A percentile compares a stretch with the other conserved stretches of the same genome.
phyloP scores from a whole-genome alignment of 306 rosid genomes.

The Coriaria nepalensis region DNA sequence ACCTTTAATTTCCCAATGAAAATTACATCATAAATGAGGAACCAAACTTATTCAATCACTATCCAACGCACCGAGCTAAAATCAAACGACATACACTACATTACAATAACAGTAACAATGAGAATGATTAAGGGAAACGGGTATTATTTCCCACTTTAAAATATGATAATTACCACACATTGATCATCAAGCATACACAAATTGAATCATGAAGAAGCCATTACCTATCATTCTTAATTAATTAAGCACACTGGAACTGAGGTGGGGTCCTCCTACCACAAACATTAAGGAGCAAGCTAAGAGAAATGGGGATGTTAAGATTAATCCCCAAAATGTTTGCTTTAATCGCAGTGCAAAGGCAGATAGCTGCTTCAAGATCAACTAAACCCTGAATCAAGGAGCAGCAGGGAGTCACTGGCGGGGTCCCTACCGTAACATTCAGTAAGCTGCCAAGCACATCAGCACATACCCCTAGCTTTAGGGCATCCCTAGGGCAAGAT shows the following conservation, averaged over 20 bases:
- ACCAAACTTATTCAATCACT: too few species aligned
- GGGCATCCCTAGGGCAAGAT: conserved; percentile 58
- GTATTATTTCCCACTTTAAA: too few species aligned
- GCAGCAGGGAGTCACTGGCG: conserved; percentile 63
- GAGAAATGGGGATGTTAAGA: conserved; percentile 40
- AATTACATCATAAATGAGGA: too few species aligned
- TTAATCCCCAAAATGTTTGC: conserved; percentile 52
- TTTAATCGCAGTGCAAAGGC: conserved; percentile 79
- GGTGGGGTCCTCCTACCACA: conserved; percentile 52
- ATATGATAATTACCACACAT: too few species aligned
- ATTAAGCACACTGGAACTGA: conserved; percentile 39
- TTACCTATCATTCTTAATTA: not conserved
- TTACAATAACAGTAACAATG: too few species aligned
- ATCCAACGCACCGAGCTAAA: too few species aligned
- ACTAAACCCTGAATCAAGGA: conserved; percentile 37
- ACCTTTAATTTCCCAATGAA: too few species aligned
- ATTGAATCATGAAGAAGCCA: too few species aligned
- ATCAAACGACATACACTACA: too few species aligned
- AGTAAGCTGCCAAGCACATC: conserved; percentile 41
- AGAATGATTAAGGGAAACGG: too few species aligned
- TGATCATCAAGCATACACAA: too few species aligned
- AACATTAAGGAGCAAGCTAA: conserved; percentile 56
- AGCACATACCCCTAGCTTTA: conserved; percentile 52
- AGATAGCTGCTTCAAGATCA: conserved; percentile 73
- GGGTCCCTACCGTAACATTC: conserved; percentile 42